Percentiles rank a stretch among this genome's conserved stretches.
Conservation (phyloP, 1,284 basidiomycete genomes). For the Ceratobasidium sp. region DNA sequence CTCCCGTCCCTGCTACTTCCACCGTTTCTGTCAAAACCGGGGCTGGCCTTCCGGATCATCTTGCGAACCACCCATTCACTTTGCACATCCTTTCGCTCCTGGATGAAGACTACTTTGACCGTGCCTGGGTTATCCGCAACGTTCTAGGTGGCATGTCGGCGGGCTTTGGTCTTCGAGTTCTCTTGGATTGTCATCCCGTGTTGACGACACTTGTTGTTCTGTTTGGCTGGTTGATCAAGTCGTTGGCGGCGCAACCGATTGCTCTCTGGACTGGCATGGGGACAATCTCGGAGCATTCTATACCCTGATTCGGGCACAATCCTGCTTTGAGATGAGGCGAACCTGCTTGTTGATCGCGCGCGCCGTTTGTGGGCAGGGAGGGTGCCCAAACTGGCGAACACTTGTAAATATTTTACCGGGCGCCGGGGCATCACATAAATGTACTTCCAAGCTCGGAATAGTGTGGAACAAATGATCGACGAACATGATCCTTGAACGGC, state of each 20-base stretch:
- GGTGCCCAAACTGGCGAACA: background rate
- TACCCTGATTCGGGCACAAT: constrained; percentile 64
- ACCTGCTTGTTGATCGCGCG: background rate
- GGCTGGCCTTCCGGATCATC: constrained; percentile 56
- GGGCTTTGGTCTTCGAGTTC: constrained; percentile 79
- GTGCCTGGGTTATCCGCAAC: constrained; percentile 87
- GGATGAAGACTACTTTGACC: constrained; percentile 78
- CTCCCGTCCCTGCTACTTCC: constrained; percentile 57
- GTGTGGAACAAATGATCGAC: constrained; percentile 7
- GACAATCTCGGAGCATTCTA: constrained; percentile 82
- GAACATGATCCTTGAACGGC: constrained; percentile 2
- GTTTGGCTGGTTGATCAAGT: constrained; percentile 82
- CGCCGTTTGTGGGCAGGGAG: background rate
- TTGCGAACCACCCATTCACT: constrained; percentile 30
- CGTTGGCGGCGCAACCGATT: constrained; percentile 69
- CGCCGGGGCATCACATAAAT: background rate
- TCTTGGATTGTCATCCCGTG: constrained; percentile 78
- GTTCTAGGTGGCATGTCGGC: constrained; percentile 87
- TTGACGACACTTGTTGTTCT: constrained; percentile 84
- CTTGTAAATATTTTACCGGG: constrained; percentile 5
- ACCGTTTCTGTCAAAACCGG: constrained; percentile 56
- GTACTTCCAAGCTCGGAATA: no score
- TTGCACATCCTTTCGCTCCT: constrained; percentile 52
- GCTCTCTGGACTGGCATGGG: constrained; percentile 71
- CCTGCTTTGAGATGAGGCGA: background rate